Base-by-base conservation (phyloP, 371 early-diverging fungal species). In the Mortierella sp. region DNA sequence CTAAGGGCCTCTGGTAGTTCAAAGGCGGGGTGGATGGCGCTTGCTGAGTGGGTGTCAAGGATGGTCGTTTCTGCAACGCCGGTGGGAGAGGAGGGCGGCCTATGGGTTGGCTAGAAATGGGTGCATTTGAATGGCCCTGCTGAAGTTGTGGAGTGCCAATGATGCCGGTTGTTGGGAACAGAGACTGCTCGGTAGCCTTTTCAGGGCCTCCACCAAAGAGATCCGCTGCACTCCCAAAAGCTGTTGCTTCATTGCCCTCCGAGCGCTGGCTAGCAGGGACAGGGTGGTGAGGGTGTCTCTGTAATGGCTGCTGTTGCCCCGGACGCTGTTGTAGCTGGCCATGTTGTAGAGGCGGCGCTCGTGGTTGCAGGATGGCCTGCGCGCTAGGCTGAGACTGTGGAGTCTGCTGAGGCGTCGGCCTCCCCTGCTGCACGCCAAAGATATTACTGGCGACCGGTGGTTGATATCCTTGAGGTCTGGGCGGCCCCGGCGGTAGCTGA, bases 261-360 rank as follows among this genome's bases (percentile, higher is more conserved):
- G n/a, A 48, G 5, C 26, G 49, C 18, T 39, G 54, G 23, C 19
- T n/a, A 2, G 3, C 54, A 6, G 23, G 28, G 7, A 54, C 54
- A 4, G 54, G 54, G 24, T 54, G 54, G 23, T 54, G 54, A 2
- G 54, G 54, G 24, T 54, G 54, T 41, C 54, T 7, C n/a, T 54
- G 54, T 38, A 54, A 41, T 4, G 41, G 41, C n/a, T 24, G 54
- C 54, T 54, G 54, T 23, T 41, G 54, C 3, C 6, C 41, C 6
- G 54, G 41, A 34, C n/a, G 54, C 54, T 54, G 54, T 31, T 30
- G 9, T 31, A 34, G 34, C 14, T 7, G 19, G 18, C 54, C 54
- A 7, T 38, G 41, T 9, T 54, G 54, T 31, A 31, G 52, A 13
- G 10, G 54, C 21, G 19, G 38, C 13, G 13, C 24, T 24, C 49